Conservation (phyloP, 1,284 basidiomycete genomes). For the Puccinia coronata region DNA sequence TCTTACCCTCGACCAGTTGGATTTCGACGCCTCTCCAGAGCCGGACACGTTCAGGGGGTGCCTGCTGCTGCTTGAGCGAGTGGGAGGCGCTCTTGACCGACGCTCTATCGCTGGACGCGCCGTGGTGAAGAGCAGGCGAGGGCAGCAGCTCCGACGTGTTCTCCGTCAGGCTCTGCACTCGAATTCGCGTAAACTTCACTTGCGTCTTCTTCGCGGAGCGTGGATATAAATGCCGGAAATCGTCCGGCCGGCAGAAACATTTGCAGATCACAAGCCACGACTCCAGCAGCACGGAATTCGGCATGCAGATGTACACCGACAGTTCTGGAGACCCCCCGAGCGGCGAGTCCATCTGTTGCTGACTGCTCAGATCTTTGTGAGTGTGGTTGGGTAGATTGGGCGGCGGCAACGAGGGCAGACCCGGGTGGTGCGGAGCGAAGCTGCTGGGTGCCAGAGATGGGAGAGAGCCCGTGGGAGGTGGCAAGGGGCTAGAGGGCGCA, state of each 20-base stretch:
- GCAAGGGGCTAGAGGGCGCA: neutral
- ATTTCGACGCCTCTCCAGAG: slow-evolving; percentile 49
- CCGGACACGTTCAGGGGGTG: slow-evolving; percentile 42
- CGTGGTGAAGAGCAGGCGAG: neutral
- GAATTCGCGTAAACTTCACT: neutral
- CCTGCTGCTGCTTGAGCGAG: neutral
- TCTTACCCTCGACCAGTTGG: slow-evolving; percentile 40
- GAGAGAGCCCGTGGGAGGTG: neutral
- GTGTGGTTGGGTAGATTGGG: neutral
- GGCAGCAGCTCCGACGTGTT: neutral
- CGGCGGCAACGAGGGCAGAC: neutral
- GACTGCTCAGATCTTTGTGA: neutral
- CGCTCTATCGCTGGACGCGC: neutral
- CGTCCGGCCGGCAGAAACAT: slow-evolving; percentile 47
- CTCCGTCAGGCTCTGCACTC: slow-evolving; percentile 3
- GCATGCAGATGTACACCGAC: slow-evolving; percentile 49
- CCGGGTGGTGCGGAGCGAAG: neutral
- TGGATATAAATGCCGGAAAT: slow-evolving; percentile 48
- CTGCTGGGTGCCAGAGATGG: neutral
- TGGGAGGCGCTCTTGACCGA: neutral
- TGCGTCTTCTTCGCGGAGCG: slow-evolving; percentile 11
- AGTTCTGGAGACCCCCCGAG: neutral
- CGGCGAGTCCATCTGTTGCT: neutral
- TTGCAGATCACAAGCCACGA: slow-evolving; percentile 49
- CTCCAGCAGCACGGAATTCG: slow-evolving; percentile 32